Evolutionary conservation across 805 yeast species (phyloP).

Genomic region (Nakazawaea wickerhamii): DNA sequence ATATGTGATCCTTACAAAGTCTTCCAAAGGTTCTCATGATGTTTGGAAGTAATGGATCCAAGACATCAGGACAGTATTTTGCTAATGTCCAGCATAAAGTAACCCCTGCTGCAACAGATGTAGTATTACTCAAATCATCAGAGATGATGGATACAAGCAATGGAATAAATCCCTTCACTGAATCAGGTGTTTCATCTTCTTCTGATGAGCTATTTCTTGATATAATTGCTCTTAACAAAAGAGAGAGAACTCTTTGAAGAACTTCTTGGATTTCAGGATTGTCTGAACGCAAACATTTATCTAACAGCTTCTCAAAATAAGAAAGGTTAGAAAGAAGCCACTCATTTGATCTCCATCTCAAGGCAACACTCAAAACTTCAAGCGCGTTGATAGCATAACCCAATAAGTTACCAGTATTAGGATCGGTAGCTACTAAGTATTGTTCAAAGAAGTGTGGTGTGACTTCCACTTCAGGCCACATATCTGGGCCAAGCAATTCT

Average conservation of each 20-base stretch:
- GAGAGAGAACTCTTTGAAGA: constrained; percentile 66
- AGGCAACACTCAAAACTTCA: constrained; percentile 78
- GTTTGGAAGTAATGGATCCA: constrained; percentile 70
- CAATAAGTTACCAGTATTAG: constrained; percentile 59
- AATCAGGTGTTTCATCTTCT: constrained; percentile 55
- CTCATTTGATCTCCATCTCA: constrained; percentile 66
- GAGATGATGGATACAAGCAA: constrained; percentile 63
- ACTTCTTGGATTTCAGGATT: constrained; percentile 86
- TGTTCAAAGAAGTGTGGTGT: constrained; percentile 85
- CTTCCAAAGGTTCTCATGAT: constrained; percentile 86
- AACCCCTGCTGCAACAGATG: constrained; percentile 83
- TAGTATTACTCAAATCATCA: constrained; percentile 66
- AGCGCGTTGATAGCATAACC: constrained; percentile 86
- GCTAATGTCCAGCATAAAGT: constrained; percentile 79
- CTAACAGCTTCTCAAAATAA: constrained; percentile 67
- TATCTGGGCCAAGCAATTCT: constrained; percentile 60
- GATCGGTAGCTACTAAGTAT: constrained; percentile 72
- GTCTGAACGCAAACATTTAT: constrained; percentile 75
- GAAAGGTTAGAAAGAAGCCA: constrained; percentile 77
- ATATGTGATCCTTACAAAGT: constrained; percentile 80
- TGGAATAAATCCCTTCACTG: constrained; percentile 54
- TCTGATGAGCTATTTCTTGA: constrained; percentile 34
- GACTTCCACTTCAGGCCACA: constrained; percentile 89
- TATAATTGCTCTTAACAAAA: constrained; percentile 62
- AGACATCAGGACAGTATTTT: constrained; percentile 61